phyloP scores from a whole-genome alignment of 2,329 filamentous ascomycete species.

The Claviceps sp. region DNA sequence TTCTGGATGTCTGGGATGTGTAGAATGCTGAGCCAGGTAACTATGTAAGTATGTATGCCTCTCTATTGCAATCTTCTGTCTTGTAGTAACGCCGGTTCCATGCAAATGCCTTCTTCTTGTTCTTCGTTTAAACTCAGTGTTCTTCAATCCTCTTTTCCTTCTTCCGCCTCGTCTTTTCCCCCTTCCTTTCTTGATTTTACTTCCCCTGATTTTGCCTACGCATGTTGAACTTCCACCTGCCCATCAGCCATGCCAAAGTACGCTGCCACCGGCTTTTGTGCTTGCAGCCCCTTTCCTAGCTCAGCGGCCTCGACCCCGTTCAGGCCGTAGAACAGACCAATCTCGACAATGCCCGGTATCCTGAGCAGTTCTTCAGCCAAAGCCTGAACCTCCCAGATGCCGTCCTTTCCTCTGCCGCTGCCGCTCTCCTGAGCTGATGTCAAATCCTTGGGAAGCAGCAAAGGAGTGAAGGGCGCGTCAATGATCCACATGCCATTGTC shows the following conservation, averaged over 20 bases:
- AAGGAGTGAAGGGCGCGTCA: constrained; percentile 72
- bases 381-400: constrained; percentile 67
- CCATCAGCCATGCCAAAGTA: constrained; percentile 90
- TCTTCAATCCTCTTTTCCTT: neutral
- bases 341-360: constrained; percentile 80
- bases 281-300: constrained; percentile 46
- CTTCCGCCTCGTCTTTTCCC: neutral
- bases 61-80: neutral
- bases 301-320: constrained; percentile 55
- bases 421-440: constrained; percentile 32
- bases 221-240: constrained; percentile 29
- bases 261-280: constrained; percentile 82
- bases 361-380: constrained; percentile 64
- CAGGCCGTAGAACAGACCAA: constrained; percentile 75
- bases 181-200: neutral
- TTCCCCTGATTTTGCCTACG: neutral
- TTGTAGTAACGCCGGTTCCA: neutral
- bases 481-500: constrained; percentile 62
- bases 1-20: too few species aligned
- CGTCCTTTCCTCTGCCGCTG: constrained; percentile 27
- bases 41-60: too few species aligned
- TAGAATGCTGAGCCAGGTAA: too few species aligned
- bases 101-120: neutral
- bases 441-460: constrained; percentile 49
- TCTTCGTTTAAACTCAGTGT: neutral